These are phyloP conservation scores for Iberis pinnata DNA, from an alignment of 345 rosid genomes.

Conservation along the genomic window DNA sequence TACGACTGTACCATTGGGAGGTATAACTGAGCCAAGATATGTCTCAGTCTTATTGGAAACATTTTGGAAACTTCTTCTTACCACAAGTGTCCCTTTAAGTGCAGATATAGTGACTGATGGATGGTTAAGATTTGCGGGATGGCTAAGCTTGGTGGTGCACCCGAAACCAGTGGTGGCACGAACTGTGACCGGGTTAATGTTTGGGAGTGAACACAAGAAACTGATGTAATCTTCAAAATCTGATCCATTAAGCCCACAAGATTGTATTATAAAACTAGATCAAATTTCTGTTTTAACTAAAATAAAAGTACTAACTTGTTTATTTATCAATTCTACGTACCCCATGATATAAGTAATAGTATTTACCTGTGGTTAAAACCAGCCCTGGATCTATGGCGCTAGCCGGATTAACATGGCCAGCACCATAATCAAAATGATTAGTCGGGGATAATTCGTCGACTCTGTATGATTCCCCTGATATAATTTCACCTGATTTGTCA, in stretches of 20 bases:
- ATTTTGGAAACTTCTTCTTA: slow-evolving; percentile 53
- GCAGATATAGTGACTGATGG: slow-evolving; percentile 68
- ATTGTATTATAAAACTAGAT: background rate
- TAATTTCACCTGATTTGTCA: slow-evolving; percentile 44
- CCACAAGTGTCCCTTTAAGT: slow-evolving; percentile 31
- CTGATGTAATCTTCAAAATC: slow-evolving; percentile 56
- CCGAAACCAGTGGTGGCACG: slow-evolving; percentile 43
- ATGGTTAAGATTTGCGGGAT: slow-evolving; percentile 62
- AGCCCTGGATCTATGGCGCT: slow-evolving; percentile 76
- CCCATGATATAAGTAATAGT: background rate
- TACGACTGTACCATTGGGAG: slow-evolving; percentile 59
- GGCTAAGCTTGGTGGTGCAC: slow-evolving; percentile 41
- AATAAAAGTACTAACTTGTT: background rate
- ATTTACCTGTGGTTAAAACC: slow-evolving; percentile 50
- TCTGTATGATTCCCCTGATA: slow-evolving; percentile 45
- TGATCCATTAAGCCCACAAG: slow-evolving; percentile 18
- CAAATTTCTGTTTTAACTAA: background rate
- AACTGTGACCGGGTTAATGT: slow-evolving; percentile 28
- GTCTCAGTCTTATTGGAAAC: slow-evolving; percentile 48
- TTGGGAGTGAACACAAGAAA: slow-evolving; percentile 68
- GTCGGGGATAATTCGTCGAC: slow-evolving; percentile 33
- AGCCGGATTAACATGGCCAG: slow-evolving; percentile 64
- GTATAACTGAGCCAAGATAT: slow-evolving; percentile 40
- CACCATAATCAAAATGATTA: slow-evolving; percentile 60
- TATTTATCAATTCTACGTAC: background rate